Evolutionary conservation across 257 asterid genomes (phyloP), one percentile per base, ranked within the genome.

Genomic region (Capsicum baccatum): DNA sequence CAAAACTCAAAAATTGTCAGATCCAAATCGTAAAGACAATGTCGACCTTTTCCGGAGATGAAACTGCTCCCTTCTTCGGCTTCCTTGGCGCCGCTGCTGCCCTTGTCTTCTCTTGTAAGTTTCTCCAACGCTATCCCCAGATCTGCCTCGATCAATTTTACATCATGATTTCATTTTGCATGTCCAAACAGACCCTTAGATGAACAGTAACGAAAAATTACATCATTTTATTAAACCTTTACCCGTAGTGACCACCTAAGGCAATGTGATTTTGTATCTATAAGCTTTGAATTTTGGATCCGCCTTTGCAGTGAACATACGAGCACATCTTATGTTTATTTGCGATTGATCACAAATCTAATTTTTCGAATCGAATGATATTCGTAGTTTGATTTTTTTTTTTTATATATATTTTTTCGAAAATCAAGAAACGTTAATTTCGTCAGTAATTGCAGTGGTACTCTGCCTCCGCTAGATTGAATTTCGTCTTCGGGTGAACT

Each of bases 31-130:
- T 4, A 80, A 14, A 44, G 9, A 60, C 6, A 60, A 64, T 78
- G 89, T 88, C 95, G 74, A 78, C 89, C 80, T 92, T 92, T 89
- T 85, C 90, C 88, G 95, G 95, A 85, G 95, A 92, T 90, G 95
- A 92, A 89, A 90, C 95, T 86, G 95, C 95, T 84, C 95, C 95
- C 6, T 90, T 92, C 84, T 92, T 92, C 87, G 94, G 94, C 83
- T 91, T 91, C 85, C 94, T 91, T 83, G 94, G 94, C 84, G 94
- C 94, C 79, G 93, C 95, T 13, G 91, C 95, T 13, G 93, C 95
- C 79, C 93, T 92, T 69, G 95, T 92, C 70, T 92, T 92, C 91
- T 92, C 95, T 68, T 92, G 95, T 92, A 87, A 86, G n/a, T 15
- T 50, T 39, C 69, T 63, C 69, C 69, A 19, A 62, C 10, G 7